These are phyloP conservation scores for Daucus carota DNA, from an alignment of 129 eudicot species.

Conservation along the genomic window DNA sequence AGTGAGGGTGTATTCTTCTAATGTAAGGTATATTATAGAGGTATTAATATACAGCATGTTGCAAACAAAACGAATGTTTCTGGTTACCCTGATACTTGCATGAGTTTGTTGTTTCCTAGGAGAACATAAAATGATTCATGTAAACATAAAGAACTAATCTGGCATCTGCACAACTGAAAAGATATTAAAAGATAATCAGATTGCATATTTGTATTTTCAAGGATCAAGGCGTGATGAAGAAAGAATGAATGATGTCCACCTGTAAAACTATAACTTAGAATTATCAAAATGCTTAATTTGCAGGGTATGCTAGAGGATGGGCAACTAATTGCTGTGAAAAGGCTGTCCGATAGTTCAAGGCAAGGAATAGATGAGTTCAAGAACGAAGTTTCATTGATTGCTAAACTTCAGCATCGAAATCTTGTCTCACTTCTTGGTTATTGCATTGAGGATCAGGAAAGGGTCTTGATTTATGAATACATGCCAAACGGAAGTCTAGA, in stretches of 20 bases:
- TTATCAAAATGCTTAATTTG: neutral
- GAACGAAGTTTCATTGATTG: conserved; percentile 2
- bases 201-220: neutral
- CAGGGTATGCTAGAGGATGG: conserved; percentile 8
- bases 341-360: neutral
- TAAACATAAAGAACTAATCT: neutral
- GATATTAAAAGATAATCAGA: neutral
- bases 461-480: conserved; percentile 7
- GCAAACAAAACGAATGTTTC: neutral
- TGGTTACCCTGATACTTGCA: neutral
- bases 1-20: neutral
- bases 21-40: neutral
- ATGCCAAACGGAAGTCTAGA: conserved; percentile 16
- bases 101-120: neutral
- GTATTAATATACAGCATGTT: neutral
- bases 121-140: neutral
- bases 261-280: neutral
- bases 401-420: conserved; percentile 11
- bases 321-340: conserved; percentile 2
- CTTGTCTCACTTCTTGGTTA: neutral
- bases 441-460: conserved; percentile 10
- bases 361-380: conserved; percentile 4
- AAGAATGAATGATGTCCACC: neutral
- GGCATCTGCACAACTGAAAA: neutral
- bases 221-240: neutral